Percentiles rank a stretch among this genome's conserved stretches.
Evolutionary conservation across 495 filamentous ascomycete genomes (phyloP).

Genomic region (Rhizodiscina lignyota): DNA sequence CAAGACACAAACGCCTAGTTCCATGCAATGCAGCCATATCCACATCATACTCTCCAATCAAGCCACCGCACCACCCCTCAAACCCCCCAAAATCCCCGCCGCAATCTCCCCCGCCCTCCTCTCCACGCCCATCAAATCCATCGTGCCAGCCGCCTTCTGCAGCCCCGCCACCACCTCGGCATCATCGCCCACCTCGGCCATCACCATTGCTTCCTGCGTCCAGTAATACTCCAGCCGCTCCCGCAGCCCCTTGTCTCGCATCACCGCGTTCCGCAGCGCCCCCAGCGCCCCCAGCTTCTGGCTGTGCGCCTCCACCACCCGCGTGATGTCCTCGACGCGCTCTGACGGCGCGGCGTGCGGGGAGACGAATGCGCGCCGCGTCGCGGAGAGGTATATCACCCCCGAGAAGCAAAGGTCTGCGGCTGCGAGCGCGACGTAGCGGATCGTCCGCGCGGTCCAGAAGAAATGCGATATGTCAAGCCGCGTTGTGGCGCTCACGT

Average conservation of each 20-base stretch:
- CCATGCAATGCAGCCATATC: too few relatives aligned
- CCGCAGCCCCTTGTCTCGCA: slow-evolving; percentile 37
- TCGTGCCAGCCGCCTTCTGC: slow-evolving; percentile 28
- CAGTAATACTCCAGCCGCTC: slow-evolving; percentile 40
- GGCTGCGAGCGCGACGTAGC: slow-evolving; percentile 39
- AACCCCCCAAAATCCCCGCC: slow-evolving; percentile 23
- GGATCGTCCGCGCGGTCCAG: slow-evolving; percentile 44
- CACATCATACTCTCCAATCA: too few relatives aligned
- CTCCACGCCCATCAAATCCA: slow-evolving; percentile 33
- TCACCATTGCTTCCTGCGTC: slow-evolving; percentile 25
- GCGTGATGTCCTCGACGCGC: slow-evolving; percentile 25
- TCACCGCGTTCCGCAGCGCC: slow-evolving; percentile 38
- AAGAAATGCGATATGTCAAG: slow-evolving; percentile 48
- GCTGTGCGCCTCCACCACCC: slow-evolving; percentile 26
- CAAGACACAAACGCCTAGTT: too few relatives aligned
- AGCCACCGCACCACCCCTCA: slow-evolving; percentile 5
- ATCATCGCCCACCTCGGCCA: slow-evolving; percentile 27
- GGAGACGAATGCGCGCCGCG: slow-evolving; percentile 50
- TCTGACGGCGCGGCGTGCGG: slow-evolving; percentile 31
- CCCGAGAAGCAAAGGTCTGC: slow-evolving; percentile 42
- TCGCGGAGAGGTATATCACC: slow-evolving; percentile 56
- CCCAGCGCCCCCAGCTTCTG: slow-evolving; percentile 36
- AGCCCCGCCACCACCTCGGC: slow-evolving; percentile 38
- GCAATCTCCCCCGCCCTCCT: slow-evolving; percentile 39
- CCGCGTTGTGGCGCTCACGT: slow-evolving; percentile 35